A percentile compares a stretch with the other conserved stretches of the same genome.
phyloP scores from a whole-genome alignment of 1,284 basidiomycete genomes.

The Fomitopsis schrenkii region DNA sequence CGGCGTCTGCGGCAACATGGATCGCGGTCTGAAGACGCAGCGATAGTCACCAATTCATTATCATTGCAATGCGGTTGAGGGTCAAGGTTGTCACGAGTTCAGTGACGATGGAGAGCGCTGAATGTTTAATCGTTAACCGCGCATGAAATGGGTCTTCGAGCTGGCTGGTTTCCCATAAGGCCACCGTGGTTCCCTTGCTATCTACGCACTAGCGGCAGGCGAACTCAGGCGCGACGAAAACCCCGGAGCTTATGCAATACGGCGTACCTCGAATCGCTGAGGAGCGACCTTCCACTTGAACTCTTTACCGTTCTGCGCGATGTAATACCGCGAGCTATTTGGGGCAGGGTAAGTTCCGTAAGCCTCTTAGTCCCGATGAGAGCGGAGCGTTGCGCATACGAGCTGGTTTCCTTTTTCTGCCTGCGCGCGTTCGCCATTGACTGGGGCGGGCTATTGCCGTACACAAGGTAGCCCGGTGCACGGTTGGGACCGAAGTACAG shows the following conservation, averaged over 20 bases:
- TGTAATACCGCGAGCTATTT: constrained; percentile 65
- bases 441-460: constrained; percentile 56
- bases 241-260: constrained; percentile 4
- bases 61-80: constrained; percentile 61
- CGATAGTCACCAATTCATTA: constrained; percentile 44
- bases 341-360: not conserved
- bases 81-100: constrained; percentile 68
- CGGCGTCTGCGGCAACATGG: constrained; percentile 7
- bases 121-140: constrained; percentile 49
- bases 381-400: constrained; percentile 38
- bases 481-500: constrained; percentile 68
- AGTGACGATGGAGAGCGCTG: constrained; percentile 58
- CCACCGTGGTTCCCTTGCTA: constrained; percentile 46
- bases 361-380: not conserved
- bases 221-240: constrained; percentile 5
- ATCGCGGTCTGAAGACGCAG: constrained; percentile 4
- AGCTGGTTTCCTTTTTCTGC: constrained; percentile 54
- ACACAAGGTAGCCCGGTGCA: constrained; percentile 57
- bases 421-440: constrained; percentile 54
- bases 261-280: constrained; percentile 60
- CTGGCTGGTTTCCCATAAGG: constrained; percentile 57
- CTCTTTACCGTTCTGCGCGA: constrained; percentile 57
- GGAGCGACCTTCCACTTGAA: constrained; percentile 66
- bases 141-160: constrained; percentile 56
- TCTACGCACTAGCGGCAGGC: constrained; percentile 48